Conservation (phyloP, 1,139 yeast genomes). For the Geotrichum restrictum region DNA sequence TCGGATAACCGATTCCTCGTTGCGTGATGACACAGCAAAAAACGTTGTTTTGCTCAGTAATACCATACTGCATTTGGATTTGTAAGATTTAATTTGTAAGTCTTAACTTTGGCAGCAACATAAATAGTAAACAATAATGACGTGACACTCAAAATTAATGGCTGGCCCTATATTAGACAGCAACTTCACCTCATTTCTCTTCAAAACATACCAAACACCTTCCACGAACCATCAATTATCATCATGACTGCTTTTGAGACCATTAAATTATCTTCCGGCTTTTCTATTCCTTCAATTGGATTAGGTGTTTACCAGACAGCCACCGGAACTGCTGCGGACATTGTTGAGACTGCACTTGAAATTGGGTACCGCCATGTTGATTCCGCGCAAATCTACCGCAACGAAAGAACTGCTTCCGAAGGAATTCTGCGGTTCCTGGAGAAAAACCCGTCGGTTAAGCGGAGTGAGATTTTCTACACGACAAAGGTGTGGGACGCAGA, state of each 20-base stretch:
- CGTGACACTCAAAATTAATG: not conserved
- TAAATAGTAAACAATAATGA: too few species aligned
- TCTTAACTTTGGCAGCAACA: too few species aligned
- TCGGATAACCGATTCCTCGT: too few species aligned
- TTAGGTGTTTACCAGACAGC: slow-evolving; percentile 55
- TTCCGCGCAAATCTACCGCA: slow-evolving; percentile 55
- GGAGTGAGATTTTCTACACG: slow-evolving; percentile 60
- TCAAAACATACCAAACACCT: not conserved
- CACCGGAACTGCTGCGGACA: slow-evolving; percentile 39
- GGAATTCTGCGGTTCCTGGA: slow-evolving; percentile 47
- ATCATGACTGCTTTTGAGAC: not conserved
- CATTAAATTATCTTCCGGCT: slow-evolving; percentile 41
- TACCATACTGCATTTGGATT: too few species aligned
- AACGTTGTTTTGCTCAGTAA: too few species aligned
- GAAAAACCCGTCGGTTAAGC: slow-evolving; percentile 34
- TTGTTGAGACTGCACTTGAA: slow-evolving; percentile 52
- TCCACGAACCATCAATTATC: not conserved
- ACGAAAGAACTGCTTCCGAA: slow-evolving; percentile 52
- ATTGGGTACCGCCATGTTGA: slow-evolving; percentile 71
- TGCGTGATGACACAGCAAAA: too few species aligned
- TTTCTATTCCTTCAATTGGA: slow-evolving; percentile 53
- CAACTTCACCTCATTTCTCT: not conserved
- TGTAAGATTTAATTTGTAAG: too few species aligned
- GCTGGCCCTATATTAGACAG: too few species aligned
- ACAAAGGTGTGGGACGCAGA: slow-evolving; percentile 61